These are phyloP conservation scores for Neohortaea acidophila DNA, from an alignment of 495 filamentous ascomycete species.

Conservation along the genomic window DNA sequence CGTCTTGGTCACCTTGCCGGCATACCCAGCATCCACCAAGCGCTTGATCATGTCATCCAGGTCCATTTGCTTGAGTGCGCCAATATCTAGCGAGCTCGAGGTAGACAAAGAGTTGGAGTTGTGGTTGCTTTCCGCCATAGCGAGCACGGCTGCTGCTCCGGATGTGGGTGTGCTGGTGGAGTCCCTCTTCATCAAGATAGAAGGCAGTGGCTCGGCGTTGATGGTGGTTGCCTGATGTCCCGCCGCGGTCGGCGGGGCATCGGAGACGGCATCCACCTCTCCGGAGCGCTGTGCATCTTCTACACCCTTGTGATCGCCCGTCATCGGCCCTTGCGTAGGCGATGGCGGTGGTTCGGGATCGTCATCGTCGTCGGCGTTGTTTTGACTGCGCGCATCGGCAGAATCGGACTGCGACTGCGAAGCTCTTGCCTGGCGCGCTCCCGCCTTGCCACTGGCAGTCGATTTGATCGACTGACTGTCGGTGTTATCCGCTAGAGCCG, in stretches of 20 bases:
- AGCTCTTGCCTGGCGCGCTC: conserved; percentile 28
- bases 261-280: conserved; percentile 93
- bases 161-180: conserved; percentile 14
- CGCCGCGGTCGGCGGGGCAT: conserved; percentile 66
- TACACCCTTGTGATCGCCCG: conserved; percentile 62
- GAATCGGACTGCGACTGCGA: conserved; percentile 20
- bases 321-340: conserved; percentile 64
- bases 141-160: conserved; percentile 13
- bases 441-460: conserved; percentile 39
- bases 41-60: conserved; percentile 95
- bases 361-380: conserved; percentile 31
- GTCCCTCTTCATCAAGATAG: conserved; percentile 68
- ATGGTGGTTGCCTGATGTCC: conserved; percentile 34
- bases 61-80: conserved; percentile 77
- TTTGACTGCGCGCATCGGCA: conserved; percentile 18
- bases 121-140: conserved; percentile 15
- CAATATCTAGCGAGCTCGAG: conserved; percentile 38
- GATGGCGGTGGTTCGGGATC: conserved; percentile 72
- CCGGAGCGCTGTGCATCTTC: conserved; percentile 66
- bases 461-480: conserved; percentile 63
- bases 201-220: conserved; percentile 48
- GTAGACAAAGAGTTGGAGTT: background rate
- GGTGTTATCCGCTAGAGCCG: conserved; percentile 44
- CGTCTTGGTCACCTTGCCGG: conserved; percentile 91
- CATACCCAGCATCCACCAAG: conserved; percentile 85